phyloP scores from a whole-genome alignment of 305 asterid genomes.

The Solanum hybrid region DNA sequence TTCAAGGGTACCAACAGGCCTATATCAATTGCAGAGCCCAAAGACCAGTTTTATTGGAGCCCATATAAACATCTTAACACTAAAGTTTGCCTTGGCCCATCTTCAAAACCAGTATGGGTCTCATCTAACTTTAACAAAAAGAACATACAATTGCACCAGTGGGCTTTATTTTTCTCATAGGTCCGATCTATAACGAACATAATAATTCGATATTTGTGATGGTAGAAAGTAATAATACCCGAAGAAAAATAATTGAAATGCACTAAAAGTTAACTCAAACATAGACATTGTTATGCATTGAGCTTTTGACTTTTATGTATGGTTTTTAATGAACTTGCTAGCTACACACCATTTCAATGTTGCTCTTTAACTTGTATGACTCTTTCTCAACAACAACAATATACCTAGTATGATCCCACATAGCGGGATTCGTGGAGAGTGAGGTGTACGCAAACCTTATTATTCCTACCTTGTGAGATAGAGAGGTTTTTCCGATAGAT shows the following conservation, averaged over 20 bases:
- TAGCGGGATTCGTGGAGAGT: not conserved
- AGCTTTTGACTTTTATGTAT: no score
- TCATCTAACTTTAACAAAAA: not conserved
- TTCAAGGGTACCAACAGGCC: not conserved
- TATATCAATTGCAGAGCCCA: not conserved
- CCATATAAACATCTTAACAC: not conserved
- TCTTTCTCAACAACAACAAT: not conserved
- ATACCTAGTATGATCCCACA: not conserved
- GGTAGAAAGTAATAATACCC: no score
- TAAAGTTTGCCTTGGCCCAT: not conserved
- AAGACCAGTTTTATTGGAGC: not conserved
- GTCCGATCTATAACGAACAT: not conserved
- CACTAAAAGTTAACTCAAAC: no score
- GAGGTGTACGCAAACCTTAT: not conserved
- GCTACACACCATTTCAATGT: slow-evolving; percentile 38
- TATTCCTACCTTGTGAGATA: not conserved
- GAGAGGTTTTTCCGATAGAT: not conserved
- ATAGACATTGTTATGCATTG: no score
- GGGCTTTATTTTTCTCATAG: not conserved
- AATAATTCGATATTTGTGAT: not conserved
- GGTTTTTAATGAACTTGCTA: slow-evolving; percentile 15
- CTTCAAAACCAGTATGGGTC: not conserved
- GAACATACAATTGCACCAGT: not conserved
- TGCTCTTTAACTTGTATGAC: not conserved
- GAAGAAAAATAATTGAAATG: no score